A percentile compares a stretch with the other conserved stretches of the same genome.
phyloP scores from a whole-genome alignment of 768 basidiomycete genomes.

The Russula emetica region DNA sequence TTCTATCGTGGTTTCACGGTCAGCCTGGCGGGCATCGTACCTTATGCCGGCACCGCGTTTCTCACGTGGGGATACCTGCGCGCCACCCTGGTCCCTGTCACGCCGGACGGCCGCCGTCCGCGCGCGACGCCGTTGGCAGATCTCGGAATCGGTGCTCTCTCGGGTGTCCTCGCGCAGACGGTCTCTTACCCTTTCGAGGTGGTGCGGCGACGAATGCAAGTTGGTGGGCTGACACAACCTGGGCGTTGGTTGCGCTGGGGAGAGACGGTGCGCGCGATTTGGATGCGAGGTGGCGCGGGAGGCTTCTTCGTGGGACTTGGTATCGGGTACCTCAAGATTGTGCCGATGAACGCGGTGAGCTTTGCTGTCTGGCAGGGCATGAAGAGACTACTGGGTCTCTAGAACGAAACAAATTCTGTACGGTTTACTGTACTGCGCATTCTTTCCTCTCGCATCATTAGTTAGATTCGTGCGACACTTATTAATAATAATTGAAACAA shows the following conservation, averaged over 20 bases:
- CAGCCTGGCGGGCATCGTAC: constrained; percentile 86
- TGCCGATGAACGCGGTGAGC: constrained; percentile 94
- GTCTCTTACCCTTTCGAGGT: constrained; percentile 95
- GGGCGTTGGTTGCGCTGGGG: constrained; percentile 74
- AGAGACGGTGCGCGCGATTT: constrained; percentile 71
- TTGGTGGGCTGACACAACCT: constrained; percentile 80
- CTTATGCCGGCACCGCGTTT: constrained; percentile 94
- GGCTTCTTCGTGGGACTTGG: constrained; percentile 90
- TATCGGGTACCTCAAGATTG: constrained; percentile 90
- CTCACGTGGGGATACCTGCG: constrained; percentile 82
- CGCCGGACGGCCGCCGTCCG: constrained; percentile 31
- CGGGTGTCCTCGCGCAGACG: constrained; percentile 84
- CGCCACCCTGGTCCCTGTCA: constrained; percentile 50
- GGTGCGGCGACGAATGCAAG: constrained; percentile 89
- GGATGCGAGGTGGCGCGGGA: constrained; percentile 63
- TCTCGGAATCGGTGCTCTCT: constrained; percentile 77
- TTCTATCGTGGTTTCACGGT: constrained; percentile 98
- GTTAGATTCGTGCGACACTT: too few relatives aligned
- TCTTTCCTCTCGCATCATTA: too few relatives aligned
- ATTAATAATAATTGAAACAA: too few relatives aligned
- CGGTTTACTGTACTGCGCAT: too few relatives aligned
- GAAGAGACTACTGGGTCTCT: constrained; percentile 47
- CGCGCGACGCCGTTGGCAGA: constrained; percentile 52
- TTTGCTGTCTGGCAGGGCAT: constrained; percentile 87
- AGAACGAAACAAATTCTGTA: constrained; percentile 21